Percentiles rank a stretch among this genome's conserved stretches.
Conservation (phyloP, 352 stramenopile species). For the Globisporangium nunn region DNA sequence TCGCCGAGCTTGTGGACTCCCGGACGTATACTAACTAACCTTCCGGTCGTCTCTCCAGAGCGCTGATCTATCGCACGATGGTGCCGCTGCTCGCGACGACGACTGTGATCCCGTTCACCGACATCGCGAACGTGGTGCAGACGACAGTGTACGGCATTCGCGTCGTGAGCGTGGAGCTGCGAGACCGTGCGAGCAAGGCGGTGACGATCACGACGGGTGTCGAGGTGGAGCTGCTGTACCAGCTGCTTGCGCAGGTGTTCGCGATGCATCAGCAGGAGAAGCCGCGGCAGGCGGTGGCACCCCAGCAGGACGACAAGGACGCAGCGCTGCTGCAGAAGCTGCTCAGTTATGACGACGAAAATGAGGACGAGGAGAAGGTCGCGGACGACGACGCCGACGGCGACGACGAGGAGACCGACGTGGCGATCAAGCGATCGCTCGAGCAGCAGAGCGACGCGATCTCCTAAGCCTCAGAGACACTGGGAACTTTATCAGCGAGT, state of each 20-base stretch:
- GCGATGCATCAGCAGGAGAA: conserved; percentile 31
- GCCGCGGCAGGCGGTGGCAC: background rate
- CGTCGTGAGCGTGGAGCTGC: conserved; percentile 44
- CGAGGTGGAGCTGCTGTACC: conserved; percentile 67
- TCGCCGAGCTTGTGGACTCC: too few relatives aligned
- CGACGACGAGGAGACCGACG: conserved; percentile 9
- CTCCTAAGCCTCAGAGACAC: conserved; percentile 1
- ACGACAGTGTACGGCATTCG: conserved; percentile 65
- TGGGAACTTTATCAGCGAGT: background rate
- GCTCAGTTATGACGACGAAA: conserved; percentile 30
- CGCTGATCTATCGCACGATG: conserved; percentile 69
- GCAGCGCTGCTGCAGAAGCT: conserved; percentile 40
- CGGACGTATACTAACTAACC: too few relatives aligned
- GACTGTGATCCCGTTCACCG: conserved; percentile 50
- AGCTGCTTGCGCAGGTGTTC: conserved; percentile 60
- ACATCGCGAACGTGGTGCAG: conserved; percentile 42
- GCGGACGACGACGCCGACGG: conserved; percentile 15
- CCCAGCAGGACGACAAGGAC: conserved; percentile 30
- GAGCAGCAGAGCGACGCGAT: conserved; percentile 16
- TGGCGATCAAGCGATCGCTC: conserved; percentile 7
- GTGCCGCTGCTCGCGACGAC: conserved; percentile 67
- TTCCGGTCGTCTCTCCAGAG: conserved; percentile 13
- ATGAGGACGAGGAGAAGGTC: conserved; percentile 60
- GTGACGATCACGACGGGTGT: conserved; percentile 72
- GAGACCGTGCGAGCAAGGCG: conserved; percentile 29